Evolutionary conservation across 2,329 filamentous ascomycete species (phyloP).

Genomic region (Cadophora sp.): DNA sequence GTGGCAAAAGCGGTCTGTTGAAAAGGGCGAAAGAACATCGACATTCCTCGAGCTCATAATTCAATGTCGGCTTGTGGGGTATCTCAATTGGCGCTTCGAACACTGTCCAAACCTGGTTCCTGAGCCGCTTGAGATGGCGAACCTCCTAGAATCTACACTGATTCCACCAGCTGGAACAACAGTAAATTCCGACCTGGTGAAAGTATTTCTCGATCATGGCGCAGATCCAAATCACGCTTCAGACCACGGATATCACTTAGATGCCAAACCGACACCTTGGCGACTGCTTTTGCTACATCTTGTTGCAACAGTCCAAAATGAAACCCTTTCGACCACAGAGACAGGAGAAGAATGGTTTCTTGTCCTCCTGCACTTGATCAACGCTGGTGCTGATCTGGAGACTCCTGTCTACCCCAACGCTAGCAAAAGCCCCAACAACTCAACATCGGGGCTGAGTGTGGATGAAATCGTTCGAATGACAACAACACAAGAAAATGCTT

Average conservation of each 20-base stretch:
- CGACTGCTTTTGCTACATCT: not conserved
- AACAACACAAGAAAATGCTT: not conserved
- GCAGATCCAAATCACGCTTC: not conserved
- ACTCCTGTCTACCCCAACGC: not conserved
- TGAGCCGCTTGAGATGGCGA: not conserved
- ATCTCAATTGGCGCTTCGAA: not conserved
- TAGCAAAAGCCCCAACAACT: not conserved
- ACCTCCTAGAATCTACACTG: not conserved
- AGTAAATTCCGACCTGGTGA: not conserved
- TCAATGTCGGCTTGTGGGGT: not conserved
- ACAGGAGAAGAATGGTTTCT: not conserved
- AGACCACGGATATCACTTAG: not conserved
- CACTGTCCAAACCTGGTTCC: not conserved
- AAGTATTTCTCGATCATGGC: not conserved
- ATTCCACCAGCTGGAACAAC: not conserved
- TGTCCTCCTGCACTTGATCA: not conserved
- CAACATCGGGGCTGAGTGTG: not conserved
- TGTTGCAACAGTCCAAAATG: not conserved
- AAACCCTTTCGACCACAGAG: not conserved
- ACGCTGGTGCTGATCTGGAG: not conserved
- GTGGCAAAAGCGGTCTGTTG: not conserved
- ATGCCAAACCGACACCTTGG: not conserved
- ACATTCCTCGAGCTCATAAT: conserved; percentile 1
- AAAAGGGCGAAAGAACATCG: not conserved
- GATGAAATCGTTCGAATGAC: not conserved